Percentiles rank a stretch among this genome's conserved stretches.
Conservation (phyloP, 2,329 filamentous ascomycete genomes). For the Pseudogymnoascus sp. region DNA sequence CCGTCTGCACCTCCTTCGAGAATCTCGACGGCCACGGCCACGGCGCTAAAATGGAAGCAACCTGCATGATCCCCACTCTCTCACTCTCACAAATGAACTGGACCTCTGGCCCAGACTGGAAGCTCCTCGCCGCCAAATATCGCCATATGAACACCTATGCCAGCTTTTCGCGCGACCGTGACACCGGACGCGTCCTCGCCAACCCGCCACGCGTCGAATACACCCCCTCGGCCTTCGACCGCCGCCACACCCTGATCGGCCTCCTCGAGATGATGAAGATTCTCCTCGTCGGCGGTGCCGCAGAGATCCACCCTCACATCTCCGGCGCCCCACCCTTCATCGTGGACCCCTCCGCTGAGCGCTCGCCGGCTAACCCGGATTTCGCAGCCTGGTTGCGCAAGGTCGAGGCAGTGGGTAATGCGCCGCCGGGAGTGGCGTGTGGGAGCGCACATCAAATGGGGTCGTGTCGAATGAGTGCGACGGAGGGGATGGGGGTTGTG, state of each 20-base stretch:
- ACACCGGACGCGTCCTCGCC: constrained; percentile 61
- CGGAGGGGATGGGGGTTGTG: constrained; percentile 45
- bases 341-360: background rate
- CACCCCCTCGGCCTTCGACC: constrained; percentile 63
- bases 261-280: constrained; percentile 66
- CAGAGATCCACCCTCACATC: constrained; percentile 63
- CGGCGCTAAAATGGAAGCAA: constrained; percentile 72
- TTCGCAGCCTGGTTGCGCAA: constrained; percentile 55
- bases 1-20: constrained; percentile 68
- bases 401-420: constrained; percentile 41
- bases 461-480: constrained; percentile 59
- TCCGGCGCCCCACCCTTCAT: constrained; percentile 57
- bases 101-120: constrained; percentile 59
- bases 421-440: constrained; percentile 45
- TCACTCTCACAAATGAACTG: constrained; percentile 58
- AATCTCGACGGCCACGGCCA: constrained; percentile 75
- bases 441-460: constrained; percentile 80
- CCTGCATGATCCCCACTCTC: constrained; percentile 62
- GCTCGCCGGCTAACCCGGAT: constrained; percentile 33
- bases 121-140: constrained; percentile 61
- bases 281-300: constrained; percentile 67
- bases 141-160: constrained; percentile 66
- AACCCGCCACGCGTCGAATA: constrained; percentile 54
- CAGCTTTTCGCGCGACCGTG: constrained; percentile 64
- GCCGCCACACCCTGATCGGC: constrained; percentile 64